Percentiles rank a stretch among this genome's conserved stretches.
Conservation (phyloP, 2,329 filamentous ascomycete species). For the Clonostachys rosea region DNA sequence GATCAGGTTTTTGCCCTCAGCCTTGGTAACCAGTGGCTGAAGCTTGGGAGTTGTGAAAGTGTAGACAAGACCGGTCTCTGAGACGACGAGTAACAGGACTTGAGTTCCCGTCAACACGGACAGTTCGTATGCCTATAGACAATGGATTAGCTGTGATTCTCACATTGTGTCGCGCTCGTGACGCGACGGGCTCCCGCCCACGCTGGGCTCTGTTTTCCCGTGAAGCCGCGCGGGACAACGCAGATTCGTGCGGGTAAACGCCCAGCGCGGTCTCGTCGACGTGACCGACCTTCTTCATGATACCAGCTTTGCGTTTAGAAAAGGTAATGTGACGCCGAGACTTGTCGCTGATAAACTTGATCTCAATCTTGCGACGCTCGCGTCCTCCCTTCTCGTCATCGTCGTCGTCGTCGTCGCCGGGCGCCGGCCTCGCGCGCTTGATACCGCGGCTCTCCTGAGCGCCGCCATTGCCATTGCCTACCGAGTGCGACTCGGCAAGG, state of each 20-base stretch:
- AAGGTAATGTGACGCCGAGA: constrained; percentile 99
- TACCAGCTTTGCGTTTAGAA: constrained; percentile 98
- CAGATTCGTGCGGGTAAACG: not conserved
- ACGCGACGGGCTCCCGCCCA: not conserved
- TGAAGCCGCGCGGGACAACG: not conserved
- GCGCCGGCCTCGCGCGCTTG: constrained; percentile 81
- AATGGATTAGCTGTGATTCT: constrained; percentile 2
- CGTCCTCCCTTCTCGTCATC: constrained; percentile 97
- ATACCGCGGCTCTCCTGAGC: constrained; percentile 71
- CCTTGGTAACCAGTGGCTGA: constrained; percentile 95
- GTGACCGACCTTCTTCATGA: constrained; percentile 94
- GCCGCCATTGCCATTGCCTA: constrained; percentile 65
- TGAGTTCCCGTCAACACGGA: constrained; percentile 97
- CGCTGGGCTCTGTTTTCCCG: not conserved
- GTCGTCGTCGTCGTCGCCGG: constrained; percentile 91
- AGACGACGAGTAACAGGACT: constrained; percentile 91
- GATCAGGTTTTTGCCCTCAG: constrained; percentile 98
- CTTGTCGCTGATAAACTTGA: constrained; percentile 99
- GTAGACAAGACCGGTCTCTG: constrained; percentile 90
- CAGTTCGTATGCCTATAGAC: constrained; percentile 81
- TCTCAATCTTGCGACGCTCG: constrained; percentile 99
- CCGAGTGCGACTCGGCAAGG: constrained; percentile 65
- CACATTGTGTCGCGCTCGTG: not conserved
- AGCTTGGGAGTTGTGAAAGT: constrained; percentile 98
- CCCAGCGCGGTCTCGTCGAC: not conserved